Evolutionary conservation across 352 stramenopile genomes (phyloP).

Genomic region (Phytophthora crassamura): DNA sequence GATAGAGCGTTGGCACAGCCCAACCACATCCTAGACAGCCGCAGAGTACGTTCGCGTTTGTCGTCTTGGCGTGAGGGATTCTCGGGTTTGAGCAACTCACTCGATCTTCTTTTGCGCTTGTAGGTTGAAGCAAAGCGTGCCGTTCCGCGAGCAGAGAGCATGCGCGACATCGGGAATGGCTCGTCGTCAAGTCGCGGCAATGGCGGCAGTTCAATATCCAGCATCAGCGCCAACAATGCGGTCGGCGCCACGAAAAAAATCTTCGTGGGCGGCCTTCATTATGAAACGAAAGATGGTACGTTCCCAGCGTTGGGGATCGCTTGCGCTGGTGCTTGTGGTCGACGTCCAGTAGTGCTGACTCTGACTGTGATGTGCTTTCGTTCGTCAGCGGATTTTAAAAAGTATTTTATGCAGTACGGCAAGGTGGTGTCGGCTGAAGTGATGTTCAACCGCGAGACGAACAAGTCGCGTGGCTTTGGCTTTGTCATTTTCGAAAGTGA

Average conservation of each 20-base stretch:
- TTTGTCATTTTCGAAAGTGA: conserved; percentile 95
- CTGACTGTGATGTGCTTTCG: conserved; percentile 6
- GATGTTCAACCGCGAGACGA: conserved; percentile 96
- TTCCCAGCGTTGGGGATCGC: neutral
- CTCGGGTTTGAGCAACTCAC: conserved; percentile 12
- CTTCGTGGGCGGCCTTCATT: conserved; percentile 93
- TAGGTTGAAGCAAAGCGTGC: conserved; percentile 93
- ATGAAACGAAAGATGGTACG: conserved; percentile 93
- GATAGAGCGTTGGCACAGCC: conserved; percentile 90
- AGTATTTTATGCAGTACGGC: conserved; percentile 94
- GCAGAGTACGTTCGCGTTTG: conserved; percentile 59
- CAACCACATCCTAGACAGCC: conserved; percentile 92
- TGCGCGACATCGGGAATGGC: conserved; percentile 65
- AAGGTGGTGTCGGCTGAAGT: conserved; percentile 94
- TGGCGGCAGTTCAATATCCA: conserved; percentile 61
- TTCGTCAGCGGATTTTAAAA: conserved; percentile 85
- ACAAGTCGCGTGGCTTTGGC: conserved; percentile 94
- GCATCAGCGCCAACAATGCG: conserved; percentile 55
- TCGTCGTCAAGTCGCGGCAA: conserved; percentile 58
- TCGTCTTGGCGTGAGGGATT: neutral
- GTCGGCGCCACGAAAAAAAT: conserved; percentile 92
- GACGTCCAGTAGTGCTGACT: neutral
- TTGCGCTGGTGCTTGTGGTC: neutral
- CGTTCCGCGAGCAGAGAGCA: conserved; percentile 87
- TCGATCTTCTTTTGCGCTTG: conserved; percentile 19